Evolutionary conservation across 2,329 filamentous ascomycete species (phyloP).

Genomic region (Paecilomyces sp.): DNA sequence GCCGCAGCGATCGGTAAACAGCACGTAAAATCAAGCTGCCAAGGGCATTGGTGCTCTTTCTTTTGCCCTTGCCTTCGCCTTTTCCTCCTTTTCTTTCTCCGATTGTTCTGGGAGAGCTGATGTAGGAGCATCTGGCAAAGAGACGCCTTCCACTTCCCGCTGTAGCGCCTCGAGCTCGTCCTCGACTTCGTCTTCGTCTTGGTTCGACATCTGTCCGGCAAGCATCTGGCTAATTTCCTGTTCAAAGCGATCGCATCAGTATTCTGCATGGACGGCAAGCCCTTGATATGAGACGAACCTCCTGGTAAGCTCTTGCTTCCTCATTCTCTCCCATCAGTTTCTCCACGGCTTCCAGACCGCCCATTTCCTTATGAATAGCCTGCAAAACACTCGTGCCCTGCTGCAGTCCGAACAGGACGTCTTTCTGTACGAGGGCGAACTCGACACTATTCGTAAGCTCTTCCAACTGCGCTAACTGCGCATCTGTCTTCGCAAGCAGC

Average conservation of each 20-base stretch:
- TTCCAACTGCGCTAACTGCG: conserved; percentile 89
- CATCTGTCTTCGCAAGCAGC: conserved; percentile 79
- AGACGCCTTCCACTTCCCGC: conserved; percentile 45
- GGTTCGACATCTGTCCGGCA: conserved; percentile 77
- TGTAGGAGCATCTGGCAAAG: conserved; percentile 34
- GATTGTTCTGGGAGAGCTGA: conserved; percentile 20
- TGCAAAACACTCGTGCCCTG: conserved; percentile 85
- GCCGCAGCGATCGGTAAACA: too few relatives aligned
- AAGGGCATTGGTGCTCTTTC: conserved; percentile 18
- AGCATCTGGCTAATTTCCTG: conserved; percentile 92
- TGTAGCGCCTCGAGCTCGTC: conserved; percentile 84
- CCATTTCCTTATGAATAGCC: conserved; percentile 93
- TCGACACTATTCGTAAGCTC: conserved; percentile 82
- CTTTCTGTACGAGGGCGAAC: conserved; percentile 94
- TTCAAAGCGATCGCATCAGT: conserved; percentile 3
- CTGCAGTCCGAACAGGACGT: conserved; percentile 85
- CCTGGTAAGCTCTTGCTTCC: conserved; percentile 85
- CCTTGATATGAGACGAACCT: conserved; percentile 44
- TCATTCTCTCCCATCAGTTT: conserved; percentile 89
- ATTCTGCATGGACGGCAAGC: neutral
- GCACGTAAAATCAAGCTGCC: conserved; percentile 12
- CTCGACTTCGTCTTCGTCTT: conserved; percentile 96
- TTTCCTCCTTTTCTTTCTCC: conserved; percentile 20
- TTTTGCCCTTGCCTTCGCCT: conserved; percentile 21
- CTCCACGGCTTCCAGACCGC: conserved; percentile 86